These are phyloP conservation scores for Tolypocladium amazonense DNA, from an alignment of 2,329 filamentous ascomycete species.

Conservation along the genomic window DNA sequence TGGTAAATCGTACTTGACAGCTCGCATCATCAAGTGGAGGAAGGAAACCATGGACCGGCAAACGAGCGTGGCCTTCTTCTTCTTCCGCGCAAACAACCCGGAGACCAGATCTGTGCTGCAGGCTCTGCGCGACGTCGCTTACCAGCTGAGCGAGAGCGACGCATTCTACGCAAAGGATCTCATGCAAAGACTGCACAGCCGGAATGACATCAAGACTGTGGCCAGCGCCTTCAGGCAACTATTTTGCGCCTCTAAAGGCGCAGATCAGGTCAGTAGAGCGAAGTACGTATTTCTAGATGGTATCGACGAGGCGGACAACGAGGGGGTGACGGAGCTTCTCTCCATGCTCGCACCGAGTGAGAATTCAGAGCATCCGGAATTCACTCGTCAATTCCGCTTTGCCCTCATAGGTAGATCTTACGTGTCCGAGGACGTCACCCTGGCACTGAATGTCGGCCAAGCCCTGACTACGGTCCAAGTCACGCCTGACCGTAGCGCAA, in stretches of 20 bases:
- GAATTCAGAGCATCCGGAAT: constrained; percentile 7
- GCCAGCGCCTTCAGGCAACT: constrained; percentile 31
- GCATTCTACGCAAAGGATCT: constrained; percentile 32
- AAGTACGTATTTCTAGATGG: constrained; percentile 36
- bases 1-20: constrained; percentile 34
- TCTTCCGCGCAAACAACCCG: constrained; percentile 36
- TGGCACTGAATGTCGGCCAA: constrained; percentile 21
- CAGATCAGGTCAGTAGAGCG: constrained; percentile 19
- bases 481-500: constrained; percentile 28
- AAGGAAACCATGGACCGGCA: constrained; percentile 14
- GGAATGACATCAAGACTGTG: constrained; percentile 31
- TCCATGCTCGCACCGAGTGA: constrained; percentile 19
- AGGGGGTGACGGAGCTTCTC: constrained; percentile 26
- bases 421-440: constrained; percentile 25
- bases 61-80: constrained; percentile 31
- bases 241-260: constrained; percentile 25
- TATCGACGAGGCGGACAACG: constrained; percentile 31
- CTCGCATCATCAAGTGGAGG: constrained; percentile 31
- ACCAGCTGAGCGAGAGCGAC: constrained; percentile 34
- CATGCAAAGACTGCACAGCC: constrained; percentile 19
- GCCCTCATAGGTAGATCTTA: constrained; percentile 31
- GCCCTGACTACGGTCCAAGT: constrained; percentile 29
- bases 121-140: constrained; percentile 33
- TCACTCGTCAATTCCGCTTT: constrained; percentile 20
- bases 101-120: constrained; percentile 33